Evolutionary conservation across 768 basidiomycete species (phyloP), one percentile per base, ranked within the genome.

Genomic region (Tricholoma bakamatsutake): DNA sequence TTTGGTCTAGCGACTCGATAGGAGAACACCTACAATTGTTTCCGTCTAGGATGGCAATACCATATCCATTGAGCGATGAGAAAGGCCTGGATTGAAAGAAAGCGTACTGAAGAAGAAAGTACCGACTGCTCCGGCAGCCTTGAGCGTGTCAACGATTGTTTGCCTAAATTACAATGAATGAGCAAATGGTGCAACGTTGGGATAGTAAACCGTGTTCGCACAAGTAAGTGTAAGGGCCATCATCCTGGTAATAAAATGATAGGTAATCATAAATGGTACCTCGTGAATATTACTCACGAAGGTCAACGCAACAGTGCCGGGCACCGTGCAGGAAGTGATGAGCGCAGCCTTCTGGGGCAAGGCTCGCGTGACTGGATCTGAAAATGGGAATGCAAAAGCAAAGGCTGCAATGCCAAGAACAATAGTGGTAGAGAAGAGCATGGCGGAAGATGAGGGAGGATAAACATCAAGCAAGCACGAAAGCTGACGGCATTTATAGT

Each of bases 41-140:
- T 9, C 71, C 73, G 47, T 74, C 74, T 74, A 30, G 12, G 15
- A 9, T 40, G 9, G 33, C 9, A 13, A 34, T 24, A 21, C 24
- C 30, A 17, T 21, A 35, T 30, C 7, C 15, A 53, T 7, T 24
- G 35, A 55, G 50, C 21, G 27, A 30, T 31, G n/a, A 34, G 40
- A 24, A 45, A 15, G 17, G 35, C 13, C 17, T 17, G 35, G 13
- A 6, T 15, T 17, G 46, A 24, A 27, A 21, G 34, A 21, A 42
- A 13, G 34, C 52, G 18, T 33, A 53, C 52, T 53, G 15, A 53
- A 43, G 68, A 78, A 76, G 58, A 78, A 79, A 0, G 78, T 78
- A 0, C 71, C 77, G 35, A 65, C 71, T 5, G 68, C 76, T 18
- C 66, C 67, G 27, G 69, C 68, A 30, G 66, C 69, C 5, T 57